Base-by-base conservation (phyloP, 345 rosid species). In the Melaleuca alternifolia region DNA sequence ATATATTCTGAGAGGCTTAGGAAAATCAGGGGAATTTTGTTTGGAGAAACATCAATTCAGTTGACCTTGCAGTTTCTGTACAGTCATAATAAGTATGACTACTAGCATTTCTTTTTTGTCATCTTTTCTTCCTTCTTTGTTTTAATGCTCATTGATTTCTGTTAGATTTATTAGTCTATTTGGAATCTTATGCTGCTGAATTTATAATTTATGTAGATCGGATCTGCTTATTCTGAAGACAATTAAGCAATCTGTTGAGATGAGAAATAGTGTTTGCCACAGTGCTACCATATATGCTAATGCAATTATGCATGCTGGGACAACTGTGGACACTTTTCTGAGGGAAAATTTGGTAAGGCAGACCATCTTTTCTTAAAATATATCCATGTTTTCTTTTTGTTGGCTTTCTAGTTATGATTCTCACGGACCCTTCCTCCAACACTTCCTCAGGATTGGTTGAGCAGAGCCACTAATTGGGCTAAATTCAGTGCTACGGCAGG, bases 251-350 rank as follows among this genome's bases (percentile, higher is more conserved):
- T 98, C 99, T 54, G 98, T 98, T 76, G 99, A 96, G 91, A 95
- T 96, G 98, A 93, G 99, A 89, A 96, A 98, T 88, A 96, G 99
- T 88, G 98, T 98, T 76, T 98, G 99, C 85, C 99, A 98, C 86
- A 98, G 99, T 89, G 99, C 99, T 52, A 98, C 99, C 86, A 96
- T 98, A 87, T 95, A 95, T 91, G 96, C 99, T 50, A 96, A 98
- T 92, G 99, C 99, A 48, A 93, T 98, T 83, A 98, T 98, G 99
- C 99, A 98, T 91, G 99, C 99, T 91, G 99, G 99, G 86, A 98
- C 99, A 51, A 96, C 99, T 50, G 99, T 98, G 85, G 99, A 98
- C 89, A 98, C 99, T 6, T 98, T 98, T 91, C 94, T 98, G 56
- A 94, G 99, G 93, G 99, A 98, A 87, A 98, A 98, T 92, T 88